Percentiles rank a stretch among this genome's conserved stretches.
These are phyloP conservation scores for Immersiella caudata DNA, from an alignment of 495 filamentous ascomycete species.

Conservation along the genomic window DNA sequence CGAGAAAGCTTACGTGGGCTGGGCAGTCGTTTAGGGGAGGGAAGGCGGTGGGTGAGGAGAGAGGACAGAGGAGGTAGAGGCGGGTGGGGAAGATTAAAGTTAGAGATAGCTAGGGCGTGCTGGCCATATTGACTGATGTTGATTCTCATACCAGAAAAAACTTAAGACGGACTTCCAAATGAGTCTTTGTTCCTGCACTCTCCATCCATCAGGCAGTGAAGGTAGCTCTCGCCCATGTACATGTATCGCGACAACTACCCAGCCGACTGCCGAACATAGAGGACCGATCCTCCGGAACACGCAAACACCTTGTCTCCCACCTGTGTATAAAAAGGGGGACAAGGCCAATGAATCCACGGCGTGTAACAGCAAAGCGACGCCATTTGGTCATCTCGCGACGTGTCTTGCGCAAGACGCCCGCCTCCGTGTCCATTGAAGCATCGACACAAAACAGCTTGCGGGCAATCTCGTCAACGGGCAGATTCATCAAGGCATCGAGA, in stretches of 20 bases:
- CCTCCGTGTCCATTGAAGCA: not conserved
- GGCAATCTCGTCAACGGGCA: not conserved
- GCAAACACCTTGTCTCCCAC: not conserved
- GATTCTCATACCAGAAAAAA: no score
- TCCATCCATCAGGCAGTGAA: not conserved
- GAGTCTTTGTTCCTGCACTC: not conserved
- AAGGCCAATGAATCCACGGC: not conserved
- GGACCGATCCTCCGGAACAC: not conserved
- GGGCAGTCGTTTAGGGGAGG: slow-evolving; percentile 31
- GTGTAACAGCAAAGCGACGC: not conserved
- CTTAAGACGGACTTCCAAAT: not conserved
- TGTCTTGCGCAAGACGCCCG: not conserved
- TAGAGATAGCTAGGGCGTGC: slow-evolving; percentile 27
- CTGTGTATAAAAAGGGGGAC: not conserved
- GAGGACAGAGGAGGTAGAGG: slow-evolving; percentile 14
- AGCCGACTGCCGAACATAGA: not conserved
- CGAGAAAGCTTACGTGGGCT: slow-evolving; percentile 29
- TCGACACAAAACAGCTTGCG: not conserved
- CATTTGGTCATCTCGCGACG: not conserved
- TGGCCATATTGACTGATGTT: slow-evolving; percentile 21
- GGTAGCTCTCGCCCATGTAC: not conserved
- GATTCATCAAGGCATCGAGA: not conserved
- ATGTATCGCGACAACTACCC: not conserved
- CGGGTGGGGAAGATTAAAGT: slow-evolving; percentile 14
- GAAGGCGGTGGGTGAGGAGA: slow-evolving; percentile 22